A percentile compares a stretch with the other conserved stretches of the same genome.
These are phyloP conservation scores for Lumnitzera littorea DNA, from an alignment of 345 rosid species.

Conservation along the genomic window DNA sequence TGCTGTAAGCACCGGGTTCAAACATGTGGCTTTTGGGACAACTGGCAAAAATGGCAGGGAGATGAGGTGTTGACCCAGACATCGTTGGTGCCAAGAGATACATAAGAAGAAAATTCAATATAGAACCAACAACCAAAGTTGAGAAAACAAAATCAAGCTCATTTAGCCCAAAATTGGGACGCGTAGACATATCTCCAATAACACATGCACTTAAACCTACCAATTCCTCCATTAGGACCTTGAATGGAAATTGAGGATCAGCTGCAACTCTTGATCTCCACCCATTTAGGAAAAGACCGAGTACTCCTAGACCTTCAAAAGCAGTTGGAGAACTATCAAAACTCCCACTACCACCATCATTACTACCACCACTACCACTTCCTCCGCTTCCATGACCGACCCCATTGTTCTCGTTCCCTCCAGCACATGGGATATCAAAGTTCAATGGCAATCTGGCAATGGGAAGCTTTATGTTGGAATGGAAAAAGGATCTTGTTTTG, in stretches of 20 bases:
- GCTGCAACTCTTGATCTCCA: constrained; percentile 94
- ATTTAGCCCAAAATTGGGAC: constrained; percentile 89
- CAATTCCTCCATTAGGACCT: constrained; percentile 90
- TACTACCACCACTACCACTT: constrained; percentile 15
- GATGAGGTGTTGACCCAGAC: constrained; percentile 25
- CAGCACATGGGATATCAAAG: constrained; percentile 19
- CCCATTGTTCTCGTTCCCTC: constrained; percentile 37
- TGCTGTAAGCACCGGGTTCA: constrained; percentile 54
- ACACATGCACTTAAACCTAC: constrained; percentile 88
- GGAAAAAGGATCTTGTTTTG: not conserved
- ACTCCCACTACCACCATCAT: constrained; percentile 14
- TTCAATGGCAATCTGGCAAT: constrained; percentile 5
- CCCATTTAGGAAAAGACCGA: constrained; percentile 62
- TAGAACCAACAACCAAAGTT: constrained; percentile 77
- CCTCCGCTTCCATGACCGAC: constrained; percentile 24
- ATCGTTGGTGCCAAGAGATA: constrained; percentile 80
- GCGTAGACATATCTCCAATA: constrained; percentile 95
- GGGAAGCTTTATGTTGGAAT: constrained; percentile 2
- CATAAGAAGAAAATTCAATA: constrained; percentile 87
- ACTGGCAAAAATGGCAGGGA: constrained; percentile 67
- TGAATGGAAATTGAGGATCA: constrained; percentile 91
- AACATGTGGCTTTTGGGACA: constrained; percentile 95
- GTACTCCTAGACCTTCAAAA: constrained; percentile 33
- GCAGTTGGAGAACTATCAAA: constrained; percentile 18
- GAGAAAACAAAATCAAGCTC: constrained; percentile 97